Evolutionary conservation across 305 asterid species (phyloP).

Genomic region (Solanum hybrid): DNA sequence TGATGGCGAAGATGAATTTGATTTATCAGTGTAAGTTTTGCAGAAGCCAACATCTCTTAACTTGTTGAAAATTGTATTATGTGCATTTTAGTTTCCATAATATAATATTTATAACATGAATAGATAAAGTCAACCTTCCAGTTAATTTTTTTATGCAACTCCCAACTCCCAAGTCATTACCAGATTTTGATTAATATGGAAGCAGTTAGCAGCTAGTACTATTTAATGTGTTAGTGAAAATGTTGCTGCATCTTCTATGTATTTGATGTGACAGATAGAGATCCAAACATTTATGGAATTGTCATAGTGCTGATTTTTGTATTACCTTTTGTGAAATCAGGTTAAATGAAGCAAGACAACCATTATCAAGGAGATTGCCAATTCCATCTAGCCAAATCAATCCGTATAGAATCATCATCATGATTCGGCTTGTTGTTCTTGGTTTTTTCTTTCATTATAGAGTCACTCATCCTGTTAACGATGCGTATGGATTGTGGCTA

Average conservation of each 20-base stretch:
- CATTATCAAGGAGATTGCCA: slow-evolving; percentile 25
- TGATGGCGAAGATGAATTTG: slow-evolving; percentile 13
- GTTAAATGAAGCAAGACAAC: slow-evolving; percentile 28
- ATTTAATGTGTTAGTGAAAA: neutral
- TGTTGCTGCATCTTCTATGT: neutral
- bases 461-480: slow-evolving; percentile 24
- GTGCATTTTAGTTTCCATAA: neutral
- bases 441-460: slow-evolving; percentile 33
- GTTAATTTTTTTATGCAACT: neutral
- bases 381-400: slow-evolving; percentile 26
- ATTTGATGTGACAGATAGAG: neutral
- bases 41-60: neutral
- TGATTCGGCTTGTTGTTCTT: slow-evolving; percentile 28
- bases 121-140: neutral
- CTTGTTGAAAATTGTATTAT: neutral
- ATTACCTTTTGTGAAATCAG: slow-evolving; percentile 4
- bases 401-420: slow-evolving; percentile 25
- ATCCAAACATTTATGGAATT: neutral
- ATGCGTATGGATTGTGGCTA: slow-evolving; percentile 30
- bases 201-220: neutral
- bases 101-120: no score
- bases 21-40: slow-evolving; percentile 19
- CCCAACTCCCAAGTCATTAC: neutral
- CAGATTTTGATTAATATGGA: neutral
- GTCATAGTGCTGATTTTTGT: neutral